phyloP scores from a whole-genome alignment of 345 rosid species.

The Syzygium aromaticum region DNA sequence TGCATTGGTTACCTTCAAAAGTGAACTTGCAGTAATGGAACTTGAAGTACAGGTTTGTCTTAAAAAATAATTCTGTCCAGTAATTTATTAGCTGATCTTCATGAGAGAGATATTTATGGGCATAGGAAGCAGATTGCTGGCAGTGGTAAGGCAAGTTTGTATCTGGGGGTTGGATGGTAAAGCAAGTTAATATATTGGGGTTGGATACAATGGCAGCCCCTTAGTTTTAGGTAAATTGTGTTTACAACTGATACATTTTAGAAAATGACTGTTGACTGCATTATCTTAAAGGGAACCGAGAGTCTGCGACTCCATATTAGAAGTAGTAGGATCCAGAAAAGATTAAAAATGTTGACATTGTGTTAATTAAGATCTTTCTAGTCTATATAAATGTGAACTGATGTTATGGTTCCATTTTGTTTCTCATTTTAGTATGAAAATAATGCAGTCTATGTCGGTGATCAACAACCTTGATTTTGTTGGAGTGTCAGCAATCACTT shows the following conservation, averaged over 20 bases:
- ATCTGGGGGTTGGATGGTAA: not conserved
- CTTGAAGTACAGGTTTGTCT: constrained; percentile 62
- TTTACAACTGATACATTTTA: not conserved
- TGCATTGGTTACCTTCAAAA: constrained; percentile 55
- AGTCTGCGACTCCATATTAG: not conserved
- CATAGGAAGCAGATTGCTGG: not conserved
- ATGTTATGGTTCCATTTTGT: not conserved
- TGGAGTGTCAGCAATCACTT: not conserved
- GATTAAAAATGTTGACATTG: not conserved
- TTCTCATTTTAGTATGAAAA: not conserved
- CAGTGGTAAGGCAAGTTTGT: not conserved
- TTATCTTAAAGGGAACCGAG: not conserved
- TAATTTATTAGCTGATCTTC: not conserved
- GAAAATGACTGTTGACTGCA: not conserved
- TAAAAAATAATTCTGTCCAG: not conserved
- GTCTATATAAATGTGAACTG: not conserved
- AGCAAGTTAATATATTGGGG: not conserved
- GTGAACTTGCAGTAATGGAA: constrained; percentile 77
- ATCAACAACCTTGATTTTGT: not conserved
- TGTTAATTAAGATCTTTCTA: not conserved
- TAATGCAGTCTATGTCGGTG: not conserved
- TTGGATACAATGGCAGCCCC: not conserved
- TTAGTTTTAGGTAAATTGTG: not conserved
- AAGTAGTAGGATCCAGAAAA: not conserved
- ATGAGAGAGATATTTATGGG: not conserved